These are phyloP conservation scores for Pseudogymnoascus sp. DNA, from an alignment of 2,329 filamentous ascomycete genomes.

Conservation along the genomic window DNA sequence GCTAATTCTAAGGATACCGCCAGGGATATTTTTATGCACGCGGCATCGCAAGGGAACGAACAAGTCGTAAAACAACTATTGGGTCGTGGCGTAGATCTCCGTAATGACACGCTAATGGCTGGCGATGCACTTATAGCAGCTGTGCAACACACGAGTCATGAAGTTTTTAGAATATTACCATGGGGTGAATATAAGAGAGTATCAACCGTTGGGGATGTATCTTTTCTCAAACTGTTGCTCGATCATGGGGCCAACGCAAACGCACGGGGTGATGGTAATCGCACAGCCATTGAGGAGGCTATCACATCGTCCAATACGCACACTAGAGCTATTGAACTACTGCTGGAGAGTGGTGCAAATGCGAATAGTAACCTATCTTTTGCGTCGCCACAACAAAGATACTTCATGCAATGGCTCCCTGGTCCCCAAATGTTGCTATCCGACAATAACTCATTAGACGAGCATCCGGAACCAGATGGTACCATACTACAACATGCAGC, in stretches of 20 bases:
- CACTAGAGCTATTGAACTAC: not conserved
- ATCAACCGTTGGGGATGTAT: not conserved
- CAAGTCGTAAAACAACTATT: slow-evolving; percentile 9
- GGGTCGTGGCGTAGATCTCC: not conserved
- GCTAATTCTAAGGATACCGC: not conserved
- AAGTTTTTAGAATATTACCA: not conserved
- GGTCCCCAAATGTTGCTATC: not conserved
- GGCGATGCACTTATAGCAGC: not conserved
- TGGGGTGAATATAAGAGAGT: not conserved
- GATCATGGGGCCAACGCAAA: not conserved
- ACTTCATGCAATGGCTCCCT: too few species aligned
- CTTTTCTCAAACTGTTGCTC: not conserved
- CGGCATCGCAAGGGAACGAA: not conserved
- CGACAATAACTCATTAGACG: not conserved
- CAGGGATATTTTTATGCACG: not conserved
- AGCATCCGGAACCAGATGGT: not conserved
- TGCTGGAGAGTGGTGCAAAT: not conserved
- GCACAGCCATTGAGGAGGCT: not conserved
- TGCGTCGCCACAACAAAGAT: not conserved
- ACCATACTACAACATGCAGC: not conserved
- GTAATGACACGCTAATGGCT: not conserved
- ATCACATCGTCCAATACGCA: not conserved
- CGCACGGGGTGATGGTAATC: not conserved
- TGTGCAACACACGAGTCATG: not conserved
- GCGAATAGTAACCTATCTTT: not conserved